phyloP scores from a whole-genome alignment of 305 asterid genomes.

The Fraxinus greggii region DNA sequence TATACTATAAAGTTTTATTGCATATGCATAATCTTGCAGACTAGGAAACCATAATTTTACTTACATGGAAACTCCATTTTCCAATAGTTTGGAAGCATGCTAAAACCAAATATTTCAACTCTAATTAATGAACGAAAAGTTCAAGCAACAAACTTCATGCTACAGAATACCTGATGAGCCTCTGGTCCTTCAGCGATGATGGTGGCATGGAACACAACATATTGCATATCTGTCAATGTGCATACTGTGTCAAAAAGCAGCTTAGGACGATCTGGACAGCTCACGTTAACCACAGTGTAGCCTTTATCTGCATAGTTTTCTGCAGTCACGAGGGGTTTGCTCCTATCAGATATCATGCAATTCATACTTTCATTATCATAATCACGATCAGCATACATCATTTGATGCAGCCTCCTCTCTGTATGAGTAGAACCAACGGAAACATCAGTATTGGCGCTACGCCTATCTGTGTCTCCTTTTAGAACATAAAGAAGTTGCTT shows the following conservation, averaged over 20 bases:
- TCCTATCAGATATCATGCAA: conserved; percentile 24
- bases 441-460: conserved; percentile 62
- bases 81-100: background rate
- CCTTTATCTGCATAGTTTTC: conserved; percentile 62
- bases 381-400: conserved; percentile 95
- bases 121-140: background rate
- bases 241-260: conserved; percentile 79
- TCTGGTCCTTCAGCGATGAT: conserved; percentile 69
- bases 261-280: conserved; percentile 75
- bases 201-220: conserved; percentile 71
- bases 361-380: conserved; percentile 46
- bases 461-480: conserved; percentile 57
- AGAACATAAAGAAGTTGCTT: conserved; percentile 58
- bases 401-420: conserved; percentile 72
- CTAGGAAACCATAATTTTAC: background rate
- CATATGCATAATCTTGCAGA: background rate
- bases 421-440: conserved; percentile 61
- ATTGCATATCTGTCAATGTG: conserved; percentile 80
- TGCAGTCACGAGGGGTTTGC: conserved; percentile 48
- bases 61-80: background rate
- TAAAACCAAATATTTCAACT: background rate
- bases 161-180: conserved; percentile 65
- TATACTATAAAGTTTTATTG: background rate
- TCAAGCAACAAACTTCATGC: background rate
- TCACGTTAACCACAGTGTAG: conserved; percentile 60